Evolutionary conservation across 441 rosid species (phyloP).

Genomic region (Croton setiger): DNA sequence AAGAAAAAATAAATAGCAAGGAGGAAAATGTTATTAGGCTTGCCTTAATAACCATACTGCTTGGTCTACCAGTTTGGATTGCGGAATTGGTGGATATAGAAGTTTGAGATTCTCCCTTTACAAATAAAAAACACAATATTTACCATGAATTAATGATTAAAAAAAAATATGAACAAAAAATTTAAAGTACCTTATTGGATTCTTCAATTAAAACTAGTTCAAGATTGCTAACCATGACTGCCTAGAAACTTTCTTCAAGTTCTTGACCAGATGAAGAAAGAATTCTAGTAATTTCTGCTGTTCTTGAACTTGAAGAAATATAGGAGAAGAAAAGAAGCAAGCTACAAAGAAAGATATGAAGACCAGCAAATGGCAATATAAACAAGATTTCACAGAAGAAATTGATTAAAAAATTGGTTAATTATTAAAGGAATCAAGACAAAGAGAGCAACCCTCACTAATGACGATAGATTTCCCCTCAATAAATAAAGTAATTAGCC

Average conservation of each 20-base stretch:
- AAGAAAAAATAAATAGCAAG: background rate
- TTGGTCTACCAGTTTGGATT: constrained; percentile 41
- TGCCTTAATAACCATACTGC: constrained; percentile 65
- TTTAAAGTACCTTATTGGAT: constrained; percentile 29
- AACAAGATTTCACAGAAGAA: constrained; percentile 5
- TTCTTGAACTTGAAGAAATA: background rate
- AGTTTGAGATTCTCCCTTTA: constrained; percentile 24
- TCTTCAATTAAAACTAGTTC: constrained; percentile 23
- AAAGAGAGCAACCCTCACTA: constrained; percentile 24
- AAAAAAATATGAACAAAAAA: background rate
- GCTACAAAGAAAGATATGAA: constrained; percentile 14
- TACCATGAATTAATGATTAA: background rate
- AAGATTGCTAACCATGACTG: constrained; percentile 26
- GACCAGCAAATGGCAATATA: constrained; percentile 8
- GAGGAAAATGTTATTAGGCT: background rate
- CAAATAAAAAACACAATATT: background rate
- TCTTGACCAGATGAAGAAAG: background rate
- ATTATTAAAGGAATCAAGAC: constrained; percentile 29
- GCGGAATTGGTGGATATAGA: constrained; percentile 31
- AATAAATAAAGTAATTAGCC: too few relatives aligned
- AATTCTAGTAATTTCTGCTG: background rate
- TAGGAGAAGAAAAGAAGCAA: background rate
- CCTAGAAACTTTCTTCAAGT: background rate
- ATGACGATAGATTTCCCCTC: constrained; percentile 31
- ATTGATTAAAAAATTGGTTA: constrained; percentile 9